These are phyloP conservation scores for Aspergillus sp. DNA, from an alignment of 2,329 filamentous ascomycete species.

Conservation along the genomic window DNA sequence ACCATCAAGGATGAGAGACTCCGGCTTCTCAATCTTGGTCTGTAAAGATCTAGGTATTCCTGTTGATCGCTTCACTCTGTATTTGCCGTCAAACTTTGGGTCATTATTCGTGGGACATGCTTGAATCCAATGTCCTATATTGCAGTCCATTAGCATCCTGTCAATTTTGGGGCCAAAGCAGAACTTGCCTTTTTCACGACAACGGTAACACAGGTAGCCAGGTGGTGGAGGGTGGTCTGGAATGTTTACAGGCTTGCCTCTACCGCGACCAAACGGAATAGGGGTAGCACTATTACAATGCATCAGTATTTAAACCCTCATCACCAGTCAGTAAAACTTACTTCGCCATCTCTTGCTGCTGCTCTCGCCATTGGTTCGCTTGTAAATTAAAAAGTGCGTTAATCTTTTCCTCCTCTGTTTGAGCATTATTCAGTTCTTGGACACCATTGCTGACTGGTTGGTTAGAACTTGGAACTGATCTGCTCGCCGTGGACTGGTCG, in stretches of 20 bases:
- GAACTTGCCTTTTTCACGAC: conserved; percentile 74
- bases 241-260: conserved; percentile 59
- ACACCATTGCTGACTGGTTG: conserved; percentile 55
- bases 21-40: conserved; percentile 90
- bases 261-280: conserved; percentile 41
- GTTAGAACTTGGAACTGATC: conserved; percentile 33
- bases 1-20: conserved; percentile 69
- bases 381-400: conserved; percentile 88
- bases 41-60: conserved; percentile 95
- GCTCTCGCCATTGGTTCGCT: conserved; percentile 86
- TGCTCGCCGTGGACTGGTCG: conserved; percentile 52
- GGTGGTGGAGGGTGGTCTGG: conserved; percentile 91
- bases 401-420: conserved; percentile 93
- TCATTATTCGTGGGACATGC: conserved; percentile 98
- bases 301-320: conserved; percentile 26
- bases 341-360: conserved; percentile 91
- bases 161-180: no score
- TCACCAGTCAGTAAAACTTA: conserved; percentile 36
- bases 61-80: conserved; percentile 91
- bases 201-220: conserved; percentile 94
- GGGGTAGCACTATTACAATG: conserved; percentile 43
- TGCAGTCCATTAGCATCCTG: conserved; percentile 17
- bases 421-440: conserved; percentile 69
- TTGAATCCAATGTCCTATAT: conserved; percentile 89
- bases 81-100: conserved; percentile 89